phyloP scores from a whole-genome alignment of 805 yeast genomes.

The Yarrowia sp. region DNA sequence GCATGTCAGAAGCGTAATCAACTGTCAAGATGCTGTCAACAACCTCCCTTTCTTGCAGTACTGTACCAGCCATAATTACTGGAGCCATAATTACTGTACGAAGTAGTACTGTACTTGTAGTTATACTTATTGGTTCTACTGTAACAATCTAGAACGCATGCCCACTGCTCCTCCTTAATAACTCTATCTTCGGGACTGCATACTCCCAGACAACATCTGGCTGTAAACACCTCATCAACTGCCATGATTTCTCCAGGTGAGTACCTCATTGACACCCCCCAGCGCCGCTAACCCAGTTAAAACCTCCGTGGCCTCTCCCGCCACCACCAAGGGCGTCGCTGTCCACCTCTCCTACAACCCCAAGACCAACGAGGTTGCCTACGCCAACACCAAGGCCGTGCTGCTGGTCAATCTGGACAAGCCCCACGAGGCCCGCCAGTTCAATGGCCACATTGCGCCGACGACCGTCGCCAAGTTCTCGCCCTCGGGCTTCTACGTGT shows the following conservation, averaged over 20 bases:
- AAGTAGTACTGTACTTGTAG: too few species aligned
- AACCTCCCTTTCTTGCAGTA: too few species aligned
- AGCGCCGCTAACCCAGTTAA: constrained; percentile 30
- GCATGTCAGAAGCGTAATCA: too few species aligned
- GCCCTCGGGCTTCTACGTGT: constrained; percentile 86
- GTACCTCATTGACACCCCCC: background rate
- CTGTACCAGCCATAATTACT: too few species aligned
- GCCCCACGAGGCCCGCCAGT: constrained; percentile 59
- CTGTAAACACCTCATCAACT: background rate
- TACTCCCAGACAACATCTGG: background rate
- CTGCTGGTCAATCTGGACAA: constrained; percentile 62
- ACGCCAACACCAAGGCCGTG: constrained; percentile 78
- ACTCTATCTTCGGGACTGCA: constrained; percentile 4
- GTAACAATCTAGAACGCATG: too few species aligned
- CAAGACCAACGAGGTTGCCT: constrained; percentile 67
- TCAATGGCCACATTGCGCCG: constrained; percentile 62
- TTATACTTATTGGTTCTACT: too few species aligned
- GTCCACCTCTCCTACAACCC: constrained; percentile 75
- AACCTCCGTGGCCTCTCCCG: constrained; percentile 73
- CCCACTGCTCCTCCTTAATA: too few species aligned
- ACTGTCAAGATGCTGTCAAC: too few species aligned
- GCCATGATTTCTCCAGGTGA: constrained; percentile 22
- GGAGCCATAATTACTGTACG: too few species aligned
- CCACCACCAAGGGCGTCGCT: constrained; percentile 67
- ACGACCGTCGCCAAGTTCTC: constrained; percentile 85